phyloP scores from a whole-genome alignment of 1,284 basidiomycete species.

The Gomphus bonarii region DNA sequence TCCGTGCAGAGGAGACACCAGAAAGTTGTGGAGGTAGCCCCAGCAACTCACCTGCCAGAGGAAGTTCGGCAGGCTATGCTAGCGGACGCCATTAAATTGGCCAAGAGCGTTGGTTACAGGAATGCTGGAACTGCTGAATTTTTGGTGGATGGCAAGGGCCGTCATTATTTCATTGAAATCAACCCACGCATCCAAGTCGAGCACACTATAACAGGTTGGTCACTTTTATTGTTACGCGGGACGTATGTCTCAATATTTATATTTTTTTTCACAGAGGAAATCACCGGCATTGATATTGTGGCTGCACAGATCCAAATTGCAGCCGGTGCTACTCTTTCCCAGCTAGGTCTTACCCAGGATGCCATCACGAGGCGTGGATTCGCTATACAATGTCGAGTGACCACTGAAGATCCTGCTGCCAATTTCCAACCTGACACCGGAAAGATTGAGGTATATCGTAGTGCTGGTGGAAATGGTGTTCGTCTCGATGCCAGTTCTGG shows the following conservation, averaged over 20 bases:
- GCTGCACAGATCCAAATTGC: conserved; percentile 99
- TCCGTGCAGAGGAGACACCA: conserved; percentile 97
- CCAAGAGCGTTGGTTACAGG: conserved; percentile 85
- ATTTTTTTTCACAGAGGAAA: conserved; percentile 66
- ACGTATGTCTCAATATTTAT: conserved; percentile 7
- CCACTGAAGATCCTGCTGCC: conserved; percentile 91
- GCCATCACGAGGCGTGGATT: conserved; percentile 94
- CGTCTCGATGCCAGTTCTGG: conserved; percentile 96
- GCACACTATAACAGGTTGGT: conserved; percentile 88
- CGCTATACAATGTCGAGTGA: conserved; percentile 98
- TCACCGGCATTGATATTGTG: conserved; percentile 97
- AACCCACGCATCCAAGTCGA: conserved; percentile 98
- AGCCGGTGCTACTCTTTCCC: conserved; percentile 89
- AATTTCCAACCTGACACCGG: conserved; percentile 98
- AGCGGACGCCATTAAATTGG: conserved; percentile 88
- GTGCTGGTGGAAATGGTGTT: conserved; percentile 97
- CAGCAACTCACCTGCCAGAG: conserved; percentile 89
- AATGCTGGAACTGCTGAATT: conserved; percentile 98
- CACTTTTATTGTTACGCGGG: conserved; percentile 9
- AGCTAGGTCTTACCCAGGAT: conserved; percentile 95
- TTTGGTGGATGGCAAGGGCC: conserved; percentile 89
- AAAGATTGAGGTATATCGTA: conserved; percentile 98
- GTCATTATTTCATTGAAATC: conserved; percentile 99
- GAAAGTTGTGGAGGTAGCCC: conserved; percentile 98
- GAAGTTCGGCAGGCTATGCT: conserved; percentile 85